These are phyloP conservation scores for Leishmania guyanensis DNA, from an alignment of 208 protist species.

Conservation along the genomic window DNA sequence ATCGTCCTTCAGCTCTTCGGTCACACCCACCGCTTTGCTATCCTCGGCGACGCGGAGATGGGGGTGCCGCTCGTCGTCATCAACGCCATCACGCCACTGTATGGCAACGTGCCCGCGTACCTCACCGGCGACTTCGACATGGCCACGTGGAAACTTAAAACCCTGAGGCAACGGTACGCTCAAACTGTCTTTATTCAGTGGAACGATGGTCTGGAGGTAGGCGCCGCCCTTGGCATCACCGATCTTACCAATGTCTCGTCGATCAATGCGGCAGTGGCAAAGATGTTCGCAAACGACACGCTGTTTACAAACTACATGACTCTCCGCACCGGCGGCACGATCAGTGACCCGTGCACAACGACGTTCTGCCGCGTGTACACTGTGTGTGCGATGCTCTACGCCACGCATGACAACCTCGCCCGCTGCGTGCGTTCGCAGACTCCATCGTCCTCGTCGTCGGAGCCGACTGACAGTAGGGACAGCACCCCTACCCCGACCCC, in stretches of 20 bases:
- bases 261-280: slow-evolving; percentile 24
- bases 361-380: slow-evolving; percentile 58
- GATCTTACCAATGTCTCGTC: slow-evolving; percentile 36
- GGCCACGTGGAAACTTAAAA: slow-evolving; percentile 30
- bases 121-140: slow-evolving; percentile 50
- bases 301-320: slow-evolving; percentile 57
- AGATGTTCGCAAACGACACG: slow-evolving; percentile 39
- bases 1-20: slow-evolving; percentile 71
- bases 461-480: slow-evolving; percentile 6
- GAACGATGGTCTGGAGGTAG: slow-evolving; percentile 37
- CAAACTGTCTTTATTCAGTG: slow-evolving; percentile 26
- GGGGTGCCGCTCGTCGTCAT: slow-evolving; percentile 40
- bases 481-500: slow-evolving; percentile 1
- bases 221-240: slow-evolving; percentile 43
- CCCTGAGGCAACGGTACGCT: slow-evolving; percentile 58
- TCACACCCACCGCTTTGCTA: slow-evolving; percentile 76
- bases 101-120: slow-evolving; percentile 68
- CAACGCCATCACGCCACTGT: slow-evolving; percentile 34
- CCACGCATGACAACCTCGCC: slow-evolving; percentile 39
- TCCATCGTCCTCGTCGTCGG: slow-evolving; percentile 2
- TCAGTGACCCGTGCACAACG: slow-evolving; percentile 36
- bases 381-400: slow-evolving; percentile 54
- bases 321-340: slow-evolving; percentile 48
- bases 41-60: slow-evolving; percentile 30
- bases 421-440: slow-evolving; percentile 32